Evolutionary conservation across 352 stramenopile genomes (phyloP), one percentile per base, ranked within the genome.

Genomic region (Phytophthora cactorum): DNA sequence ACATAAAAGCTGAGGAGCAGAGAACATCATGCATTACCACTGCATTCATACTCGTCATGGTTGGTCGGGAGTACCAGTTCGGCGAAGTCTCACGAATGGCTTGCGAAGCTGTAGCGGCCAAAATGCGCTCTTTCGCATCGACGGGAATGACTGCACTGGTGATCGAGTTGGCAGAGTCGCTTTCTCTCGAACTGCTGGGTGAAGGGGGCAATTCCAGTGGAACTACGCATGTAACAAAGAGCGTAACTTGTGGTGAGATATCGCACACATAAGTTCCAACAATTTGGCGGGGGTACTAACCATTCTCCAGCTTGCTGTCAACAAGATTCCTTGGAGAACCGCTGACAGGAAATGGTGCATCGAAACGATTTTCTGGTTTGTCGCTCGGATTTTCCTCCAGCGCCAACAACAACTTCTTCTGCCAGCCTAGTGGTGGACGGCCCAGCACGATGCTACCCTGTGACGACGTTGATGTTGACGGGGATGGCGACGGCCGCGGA

Each of bases 341-440:
- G 11, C 32, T 31, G 6, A 43, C 38, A 32, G 29, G 31, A 32
- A 10, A 15, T n/a, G 31, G 29, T 17, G 4, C 6, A 55, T 15
- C 22, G 5, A n/a, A 17, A 9, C 39, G 28, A 45, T 45, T 12
- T 14, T 72, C 36, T 1, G 41, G 22, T 36, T 49, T 52, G 9
- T 41, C n/a, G 15, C 15, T 63, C 4, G 28, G 39, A 14, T 61
- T 50, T 45, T 63, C 52, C 17, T 45, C 51, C 27, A 74, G 28
- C 7, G 68, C 68, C 32, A 72, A 7, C 22, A 77, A 27, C 54
- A 84, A 36, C 38, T 62, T 68, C 9, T 73, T 82, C 28, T 86
- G 77, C 77, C 77, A 86, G 28, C 78, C 74, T 36, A 69, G 34
- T 50, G 77, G 77, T 52, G 77, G 77, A 2, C 56, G 66, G 52